Evolutionary conservation across 1,139 yeast genomes (phyloP).

Genomic region (Protomyces macrosporus): DNA sequence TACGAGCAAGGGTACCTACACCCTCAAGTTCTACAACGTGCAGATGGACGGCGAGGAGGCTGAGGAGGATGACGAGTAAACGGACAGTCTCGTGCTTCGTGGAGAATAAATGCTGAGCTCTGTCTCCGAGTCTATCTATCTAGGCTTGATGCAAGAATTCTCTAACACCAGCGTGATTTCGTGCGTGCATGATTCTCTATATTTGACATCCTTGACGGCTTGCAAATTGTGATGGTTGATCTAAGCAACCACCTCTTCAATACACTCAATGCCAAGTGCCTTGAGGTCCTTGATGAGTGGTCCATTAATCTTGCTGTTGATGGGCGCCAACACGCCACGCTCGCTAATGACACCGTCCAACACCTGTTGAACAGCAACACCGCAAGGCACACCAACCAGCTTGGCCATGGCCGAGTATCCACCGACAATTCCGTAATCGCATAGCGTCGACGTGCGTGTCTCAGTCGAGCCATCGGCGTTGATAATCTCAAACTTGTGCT

Average conservation of each 20-base stretch:
- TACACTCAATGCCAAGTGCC: constrained; percentile 76
- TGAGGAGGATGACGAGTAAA: constrained; percentile 45
- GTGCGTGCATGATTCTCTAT: neutral
- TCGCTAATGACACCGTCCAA: constrained; percentile 68
- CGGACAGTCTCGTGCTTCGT: neutral
- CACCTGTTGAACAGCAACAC: constrained; percentile 85
- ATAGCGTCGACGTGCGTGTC: constrained; percentile 89
- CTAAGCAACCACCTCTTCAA: constrained; percentile 61
- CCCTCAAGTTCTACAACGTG: constrained; percentile 98
- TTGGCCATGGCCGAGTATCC: constrained; percentile 99
- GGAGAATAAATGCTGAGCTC: constrained; percentile 20
- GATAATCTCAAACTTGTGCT: constrained; percentile 95
- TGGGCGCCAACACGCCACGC: constrained; percentile 90
- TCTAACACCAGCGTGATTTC: neutral
- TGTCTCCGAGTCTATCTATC: constrained; percentile 23
- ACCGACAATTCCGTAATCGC: constrained; percentile 85
- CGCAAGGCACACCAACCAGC: constrained; percentile 97
- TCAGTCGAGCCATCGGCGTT: constrained; percentile 91
- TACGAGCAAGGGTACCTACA: constrained; percentile 91
- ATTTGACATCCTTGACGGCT: neutral
- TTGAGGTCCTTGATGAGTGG: constrained; percentile 88
- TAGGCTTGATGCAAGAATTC: constrained; percentile 21
- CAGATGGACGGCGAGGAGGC: constrained; percentile 90
- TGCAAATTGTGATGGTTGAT: neutral
- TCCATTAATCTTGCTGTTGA: constrained; percentile 80